These are phyloP conservation scores for Pholiota microspora DNA, from an alignment of 768 basidiomycete species.

Conservation along the genomic window DNA sequence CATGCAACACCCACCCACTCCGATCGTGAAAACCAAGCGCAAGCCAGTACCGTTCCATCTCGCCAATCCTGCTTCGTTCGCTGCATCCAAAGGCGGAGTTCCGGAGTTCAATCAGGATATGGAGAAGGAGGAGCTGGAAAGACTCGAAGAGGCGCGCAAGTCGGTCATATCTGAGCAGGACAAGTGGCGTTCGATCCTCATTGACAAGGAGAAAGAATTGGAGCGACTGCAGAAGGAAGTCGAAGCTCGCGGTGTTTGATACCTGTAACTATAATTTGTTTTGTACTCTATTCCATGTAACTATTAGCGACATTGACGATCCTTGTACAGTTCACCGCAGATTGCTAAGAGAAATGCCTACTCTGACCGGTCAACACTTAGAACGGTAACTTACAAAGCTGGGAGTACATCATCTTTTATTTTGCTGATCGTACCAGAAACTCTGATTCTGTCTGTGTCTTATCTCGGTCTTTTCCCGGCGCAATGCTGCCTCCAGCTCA, in stretches of 20 bases:
- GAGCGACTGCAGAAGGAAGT: slow-evolving; percentile 64
- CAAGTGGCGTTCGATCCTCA: slow-evolving; percentile 60
- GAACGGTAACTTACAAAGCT: too few relatives aligned
- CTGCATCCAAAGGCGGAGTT: slow-evolving; percentile 63
- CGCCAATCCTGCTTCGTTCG: slow-evolving; percentile 59
- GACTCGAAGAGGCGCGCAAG: slow-evolving; percentile 75
- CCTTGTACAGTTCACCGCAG: too few relatives aligned
- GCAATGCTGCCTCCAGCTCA: too few relatives aligned
- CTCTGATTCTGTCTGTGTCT: too few relatives aligned
- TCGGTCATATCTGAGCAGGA: slow-evolving; percentile 75
- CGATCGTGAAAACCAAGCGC: slow-evolving; percentile 61
- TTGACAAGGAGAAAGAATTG: slow-evolving; percentile 83
- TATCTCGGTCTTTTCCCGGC: too few relatives aligned
- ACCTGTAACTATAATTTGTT: not conserved
- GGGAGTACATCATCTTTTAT: too few relatives aligned
- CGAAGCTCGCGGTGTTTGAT: slow-evolving; percentile 12
- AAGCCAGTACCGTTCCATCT: slow-evolving; percentile 73
- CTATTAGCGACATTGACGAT: not conserved
- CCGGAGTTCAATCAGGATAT: slow-evolving; percentile 85
- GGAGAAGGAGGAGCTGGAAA: slow-evolving; percentile 84
- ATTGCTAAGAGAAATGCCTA: too few relatives aligned
- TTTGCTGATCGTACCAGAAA: too few relatives aligned
- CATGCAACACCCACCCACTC: slow-evolving; percentile 79
- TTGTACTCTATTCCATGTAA: not conserved
- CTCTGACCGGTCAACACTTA: too few relatives aligned